Evolutionary conservation across 768 basidiomycete genomes (phyloP), one percentile per base, ranked within the genome.

Genomic region (Phlebiopsis gigantea): DNA sequence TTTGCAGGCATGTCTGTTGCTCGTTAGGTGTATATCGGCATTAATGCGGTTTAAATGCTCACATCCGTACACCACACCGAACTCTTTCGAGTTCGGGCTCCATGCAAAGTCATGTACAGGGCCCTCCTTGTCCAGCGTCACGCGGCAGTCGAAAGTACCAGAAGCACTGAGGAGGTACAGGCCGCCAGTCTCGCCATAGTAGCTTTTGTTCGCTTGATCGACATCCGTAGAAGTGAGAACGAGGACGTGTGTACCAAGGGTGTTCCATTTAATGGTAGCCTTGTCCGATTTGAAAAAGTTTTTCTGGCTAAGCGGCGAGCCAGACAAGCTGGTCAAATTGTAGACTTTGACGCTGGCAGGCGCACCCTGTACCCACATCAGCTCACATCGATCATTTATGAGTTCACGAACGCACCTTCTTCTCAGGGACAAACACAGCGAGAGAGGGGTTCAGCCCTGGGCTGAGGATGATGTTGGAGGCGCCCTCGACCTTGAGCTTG

Each of bases 41-140:
- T 42, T 50, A 10, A 29, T 24, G 21, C 53, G 25, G 22, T 42
- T 31, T 49, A 51, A 17, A 34, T 3, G 81, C 93, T 70, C 64
- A 96, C 94, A 99, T 65, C 97, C 96, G 67, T 98, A 98, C 25
- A 93, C 88, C 31, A 98, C 94, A 46, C 85, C 87, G 68, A 99
- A 99, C 72, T 99, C 97, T 71, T 95, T 93, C 50, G 92, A 93
- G 64, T 93, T 94, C 7, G 97, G 93, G 62, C 87, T 93, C 97
- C 97, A 99, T 15, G 83, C 73, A 59, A 96, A 97, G 68, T 98
- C 97, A 65, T 97, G 94, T 60, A 99, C 93, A 0, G 94, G 94
- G 0, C 97, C 97, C 59, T 98, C 96, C 75, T 97, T 98, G 73
- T 97, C 94, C 63, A 91, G 74, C 1, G 79, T 75, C 25, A 98